Evolutionary conservation across 1,139 yeast species (phyloP), one percentile per base, ranked within the genome.

Genomic region (Kurtzmaniella natalensis): DNA sequence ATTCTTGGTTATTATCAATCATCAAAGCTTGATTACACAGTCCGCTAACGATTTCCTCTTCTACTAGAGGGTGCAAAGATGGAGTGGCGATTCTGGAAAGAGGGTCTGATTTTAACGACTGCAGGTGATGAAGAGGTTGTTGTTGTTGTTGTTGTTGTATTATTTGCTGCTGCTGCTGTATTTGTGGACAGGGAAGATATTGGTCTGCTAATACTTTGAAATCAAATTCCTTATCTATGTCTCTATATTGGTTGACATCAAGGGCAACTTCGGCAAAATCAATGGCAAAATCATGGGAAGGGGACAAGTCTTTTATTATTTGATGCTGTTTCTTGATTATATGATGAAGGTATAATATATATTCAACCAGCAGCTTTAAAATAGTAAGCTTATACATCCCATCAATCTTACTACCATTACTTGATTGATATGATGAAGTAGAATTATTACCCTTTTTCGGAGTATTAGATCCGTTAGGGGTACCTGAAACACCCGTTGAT

Each of bases 381-480:
- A 85, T 83, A 10, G 88, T 85, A 41, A 85, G 69, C 55, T 85
- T 85, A 59, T 85, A 87, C 77, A 85, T 80, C 7, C 85, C 84
- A 39, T 77, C 81, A 35, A 68, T 67, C 38, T 71, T 70, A 44
- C 53, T 59, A 8, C 62, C 59, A 37, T 57, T 58, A 28, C 44
- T 50, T n/a, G 34, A 35, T 16, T 11, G 26, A n/a, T n/a, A n/a
- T n/a, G n/a, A n/a, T 16, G 14, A 16, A 11, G 41, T 23, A 23
- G 35, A 28, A 18, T 44, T 31, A 14, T 17, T 7, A 3, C 38
- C 39, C 39, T 35, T 37, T 32, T 51, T 50, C 13, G 50, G 44
- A 28, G 37, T 38, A 10, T 41, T 31, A 13, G 45, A 34, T 17
- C 18, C 11, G 7, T 20, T 26, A 8, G 18, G 18, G 17, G 18